Base-by-base conservation (phyloP, 345 rosid genomes). In the Crucihimalaya himalaica region DNA sequence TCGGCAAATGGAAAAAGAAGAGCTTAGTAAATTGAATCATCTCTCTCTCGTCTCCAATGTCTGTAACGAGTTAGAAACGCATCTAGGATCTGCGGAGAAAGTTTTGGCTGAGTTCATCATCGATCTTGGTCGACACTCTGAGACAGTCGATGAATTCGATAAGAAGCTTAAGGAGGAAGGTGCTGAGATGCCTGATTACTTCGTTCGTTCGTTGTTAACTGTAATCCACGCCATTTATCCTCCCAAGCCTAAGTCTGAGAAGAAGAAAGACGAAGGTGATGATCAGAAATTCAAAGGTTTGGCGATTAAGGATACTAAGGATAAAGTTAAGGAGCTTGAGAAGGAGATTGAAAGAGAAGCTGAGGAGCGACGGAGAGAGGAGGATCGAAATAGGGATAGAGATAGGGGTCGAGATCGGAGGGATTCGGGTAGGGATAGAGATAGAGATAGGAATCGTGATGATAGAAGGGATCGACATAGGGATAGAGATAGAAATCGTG, bases 171-270 rank as follows among this genome's bases (percentile, higher is more conserved):
- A 89, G 86, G 80, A 85, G 29, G 80, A 81, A 31, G 98, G 93
- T 0, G 97, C 96, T 2, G 96, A 91, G 70, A 80, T 94, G 86
- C 97, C 98, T 0, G 98, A 94, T 75, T 94, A 89, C 74, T 88
- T 94, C 67, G 97, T 89, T 1, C 88, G 88, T 0, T 91, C 97
- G 0, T 81, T 94, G 25, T 75, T 91, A 10, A 87, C 86, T 6
- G 87, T 87, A 15, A 94, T 94, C 71, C 98, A 88, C 67, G 97
- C 87, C 45, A 91, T 94, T 70, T 83, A 89, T 51, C 96, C 98
- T 3, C 89, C 89, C 2, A 75, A 76, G 23, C 66, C 86, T 10
- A 81, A 84, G 48, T 73, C 81, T 1, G 83, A 82, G 71, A 83
- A 77, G 69, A 69, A 48, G 14, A 77, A 61, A 57, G 86, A 79